phyloP scores from a whole-genome alignment of 164 flowering plant genomes.

The Nelumbo lutea region DNA sequence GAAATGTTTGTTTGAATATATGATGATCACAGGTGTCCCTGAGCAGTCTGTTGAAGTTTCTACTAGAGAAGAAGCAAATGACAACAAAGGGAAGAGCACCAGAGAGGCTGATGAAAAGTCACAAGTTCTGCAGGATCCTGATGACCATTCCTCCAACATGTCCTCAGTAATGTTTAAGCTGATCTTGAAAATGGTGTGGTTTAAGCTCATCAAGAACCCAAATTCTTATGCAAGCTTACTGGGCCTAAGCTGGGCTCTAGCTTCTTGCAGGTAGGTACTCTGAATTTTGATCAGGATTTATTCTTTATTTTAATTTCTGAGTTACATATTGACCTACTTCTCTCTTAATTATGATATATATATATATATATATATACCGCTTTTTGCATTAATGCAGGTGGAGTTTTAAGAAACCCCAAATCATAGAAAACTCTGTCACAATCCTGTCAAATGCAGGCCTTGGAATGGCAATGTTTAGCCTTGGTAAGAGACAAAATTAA shows the following conservation, averaged over 20 bases:
- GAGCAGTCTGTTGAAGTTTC: slow-evolving; percentile 20
- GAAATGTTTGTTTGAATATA: background rate
- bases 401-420: slow-evolving; percentile 28
- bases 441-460: slow-evolving; percentile 39
- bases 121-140: background rate
- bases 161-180: slow-evolving; percentile 18
- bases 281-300: background rate
- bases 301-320: background rate
- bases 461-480: slow-evolving; percentile 48
- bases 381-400: slow-evolving; percentile 18
- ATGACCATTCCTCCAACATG: background rate
- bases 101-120: slow-evolving; percentile 1
- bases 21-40: slow-evolving; percentile 8
- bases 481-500: slow-evolving; percentile 20
- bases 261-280: slow-evolving; percentile 31
- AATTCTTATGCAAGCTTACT: slow-evolving; percentile 39
- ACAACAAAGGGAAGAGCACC: background rate
- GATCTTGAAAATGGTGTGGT: slow-evolving; percentile 32
- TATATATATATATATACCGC: too few species aligned
- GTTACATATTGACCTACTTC: background rate
- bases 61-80: slow-evolving; percentile 13
- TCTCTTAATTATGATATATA: background rate
- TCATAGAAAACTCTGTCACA: slow-evolving; percentile 30
- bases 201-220: slow-evolving; percentile 38
- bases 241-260: slow-evolving; percentile 37